Evolutionary conservation across 1,284 basidiomycete species (phyloP), one percentile per base, ranked within the genome.

Genomic region (Xerocomus nothofagi): DNA sequence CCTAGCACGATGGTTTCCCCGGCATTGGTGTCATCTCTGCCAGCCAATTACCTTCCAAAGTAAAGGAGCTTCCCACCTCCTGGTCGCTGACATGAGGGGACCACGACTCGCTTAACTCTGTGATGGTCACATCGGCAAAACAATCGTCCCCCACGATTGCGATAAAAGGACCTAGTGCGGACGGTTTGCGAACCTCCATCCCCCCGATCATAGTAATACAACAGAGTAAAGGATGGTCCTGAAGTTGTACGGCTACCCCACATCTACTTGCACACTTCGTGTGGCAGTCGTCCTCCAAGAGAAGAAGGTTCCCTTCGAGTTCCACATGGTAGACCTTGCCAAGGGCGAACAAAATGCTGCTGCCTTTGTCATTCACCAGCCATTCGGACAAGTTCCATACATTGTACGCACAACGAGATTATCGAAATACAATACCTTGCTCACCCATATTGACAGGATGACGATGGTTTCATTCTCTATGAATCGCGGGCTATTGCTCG

Each of bases 381-480:
- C 84, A 0, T 86, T 86, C 58, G 81, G 80, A 21, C 79, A 81
- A 59, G 70, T 86, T 49, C 83, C 83, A 5, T 81, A 76, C 65
- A 72, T 86, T 44, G 51, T 56, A 18, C n/a, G 53, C 4, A 11
- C 11, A 2, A 37, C 12, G 24, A 10, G 1, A 9, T 18, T 6
- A 27, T 24, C 27, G 9, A 18, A 14, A 4, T 6, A 14, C 17
- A 14, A 4, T 6, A 14, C 17, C 6, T 21, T 24, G 20, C 34
- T 31, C 1, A 4, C 20, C 23, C 11, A 39, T 20, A 3, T 42
- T 27, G 11, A n/a, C 21, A 68, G 66, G 62, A 70, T n/a, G 63
- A 69, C n/a, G 61, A 68, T 39, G 70, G 69, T 10, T 63, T 70
- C 51, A 52, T 66, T 34, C 57, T 71, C 3, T 71, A 46, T 34